phyloP scores from a whole-genome alignment of 2,329 filamentous ascomycete species.

The Penicillium thymicola region DNA sequence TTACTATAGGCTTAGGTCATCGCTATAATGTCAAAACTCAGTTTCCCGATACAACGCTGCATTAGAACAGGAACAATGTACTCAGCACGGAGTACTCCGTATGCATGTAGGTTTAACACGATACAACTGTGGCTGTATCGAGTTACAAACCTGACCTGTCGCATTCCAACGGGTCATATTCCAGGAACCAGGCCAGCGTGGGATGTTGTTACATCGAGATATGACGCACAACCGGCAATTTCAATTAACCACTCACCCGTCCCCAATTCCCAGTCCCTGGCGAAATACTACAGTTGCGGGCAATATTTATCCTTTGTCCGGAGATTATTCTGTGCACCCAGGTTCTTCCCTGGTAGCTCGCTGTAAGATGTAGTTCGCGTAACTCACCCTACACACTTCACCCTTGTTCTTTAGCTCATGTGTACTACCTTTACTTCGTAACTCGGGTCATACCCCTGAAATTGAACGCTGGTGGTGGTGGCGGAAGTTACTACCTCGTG shows the following conservation, averaged over 20 bases:
- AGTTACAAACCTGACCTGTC: not conserved
- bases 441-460: not conserved
- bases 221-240: not conserved
- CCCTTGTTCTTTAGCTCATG: not conserved
- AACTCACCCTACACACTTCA: not conserved
- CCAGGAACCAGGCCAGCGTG: not conserved
- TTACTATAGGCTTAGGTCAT: not conserved
- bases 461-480: not conserved
- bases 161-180: not conserved
- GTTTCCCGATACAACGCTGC: conserved; percentile 4
- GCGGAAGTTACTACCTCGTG: conserved; percentile 10
- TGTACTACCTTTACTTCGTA: not conserved
- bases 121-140: not conserved
- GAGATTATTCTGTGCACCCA: not conserved
- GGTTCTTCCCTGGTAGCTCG: not conserved
- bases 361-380: not conserved
- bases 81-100: not conserved
- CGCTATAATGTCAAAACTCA: not conserved
- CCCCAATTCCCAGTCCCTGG: not conserved
- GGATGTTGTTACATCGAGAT: not conserved
- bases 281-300: not conserved
- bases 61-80: conserved; percentile 5
- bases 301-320: not conserved
- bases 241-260: not conserved
- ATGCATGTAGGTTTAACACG: not conserved